Evolutionary conservation across 352 stramenopile genomes (phyloP).

Genomic region (Aphanomyces cochlioides): DNA sequence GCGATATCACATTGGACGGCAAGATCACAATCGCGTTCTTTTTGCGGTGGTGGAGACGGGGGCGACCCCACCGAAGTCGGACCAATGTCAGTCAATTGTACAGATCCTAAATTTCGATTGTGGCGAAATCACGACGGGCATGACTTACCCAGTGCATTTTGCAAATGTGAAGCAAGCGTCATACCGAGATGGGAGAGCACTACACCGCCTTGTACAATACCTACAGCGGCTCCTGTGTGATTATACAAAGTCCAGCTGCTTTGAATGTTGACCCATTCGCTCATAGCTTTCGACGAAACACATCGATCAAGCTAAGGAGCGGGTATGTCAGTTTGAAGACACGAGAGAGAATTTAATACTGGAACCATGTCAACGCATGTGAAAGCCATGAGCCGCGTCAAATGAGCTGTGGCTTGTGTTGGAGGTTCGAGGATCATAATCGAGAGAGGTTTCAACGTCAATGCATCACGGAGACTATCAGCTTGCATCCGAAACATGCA

Average conservation of each 20-base stretch:
- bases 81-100: not conserved
- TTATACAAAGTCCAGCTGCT: slow-evolving; percentile 18
- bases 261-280: slow-evolving; percentile 27
- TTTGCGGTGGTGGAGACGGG: too few relatives aligned
- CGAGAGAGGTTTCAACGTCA: slow-evolving; percentile 11
- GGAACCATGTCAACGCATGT: slow-evolving; percentile 23
- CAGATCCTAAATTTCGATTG: not conserved
- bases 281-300: not conserved
- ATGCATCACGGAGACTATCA: not conserved
- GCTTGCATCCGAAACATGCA: slow-evolving; percentile 30
- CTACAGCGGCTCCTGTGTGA: slow-evolving; percentile 18
- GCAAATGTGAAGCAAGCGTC: slow-evolving; percentile 5
- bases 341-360: not conserved
- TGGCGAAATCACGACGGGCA: too few relatives aligned
- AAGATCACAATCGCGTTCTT: too few relatives aligned
- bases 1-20: too few relatives aligned
- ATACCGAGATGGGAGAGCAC: slow-evolving; percentile 12
- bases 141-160: slow-evolving; percentile 9
- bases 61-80: too few relatives aligned
- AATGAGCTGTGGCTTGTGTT: not conserved
- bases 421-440: slow-evolving; percentile 24
- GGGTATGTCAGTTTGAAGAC: not conserved
- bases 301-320: not conserved
- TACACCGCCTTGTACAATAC: slow-evolving; percentile 15
- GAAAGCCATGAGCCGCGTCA: slow-evolving; percentile 21